Evolutionary conservation across 2,329 filamentous ascomycete species (phyloP).

Genomic region (Diaporthe sp.): DNA sequence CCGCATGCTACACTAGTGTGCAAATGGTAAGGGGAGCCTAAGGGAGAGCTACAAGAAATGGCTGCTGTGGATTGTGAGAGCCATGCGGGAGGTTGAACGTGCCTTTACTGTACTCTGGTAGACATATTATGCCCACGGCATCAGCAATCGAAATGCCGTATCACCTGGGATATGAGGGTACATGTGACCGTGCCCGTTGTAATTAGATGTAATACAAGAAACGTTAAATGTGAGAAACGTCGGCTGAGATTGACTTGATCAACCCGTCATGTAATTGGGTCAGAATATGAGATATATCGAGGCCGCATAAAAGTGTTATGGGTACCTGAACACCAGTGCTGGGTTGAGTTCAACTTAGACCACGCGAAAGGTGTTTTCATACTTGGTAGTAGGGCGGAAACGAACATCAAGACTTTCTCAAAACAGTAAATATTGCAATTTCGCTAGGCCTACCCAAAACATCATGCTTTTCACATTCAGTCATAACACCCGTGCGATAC

Average conservation of each 20-base stretch:
- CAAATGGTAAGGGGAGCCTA: slow-evolving; percentile 24
- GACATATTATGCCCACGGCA: not conserved
- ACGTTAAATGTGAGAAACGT: not conserved
- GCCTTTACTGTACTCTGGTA: not conserved
- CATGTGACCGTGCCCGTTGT: too few relatives aligned
- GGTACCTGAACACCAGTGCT: too few relatives aligned
- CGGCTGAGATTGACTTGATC: too few relatives aligned
- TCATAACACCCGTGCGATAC: not conserved
- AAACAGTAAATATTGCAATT: not conserved
- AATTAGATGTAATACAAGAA: not conserved
- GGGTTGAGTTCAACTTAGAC: not conserved
- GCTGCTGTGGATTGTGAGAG: not conserved
- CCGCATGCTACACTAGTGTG: slow-evolving; percentile 6
- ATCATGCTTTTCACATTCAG: slow-evolving; percentile 21
- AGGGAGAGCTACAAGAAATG: not conserved
- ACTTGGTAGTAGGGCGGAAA: too few relatives aligned
- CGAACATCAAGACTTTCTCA: not conserved
- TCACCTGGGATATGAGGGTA: not conserved
- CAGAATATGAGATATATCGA: not conserved
- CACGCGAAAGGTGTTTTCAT: not conserved
- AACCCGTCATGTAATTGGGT: too few relatives aligned
- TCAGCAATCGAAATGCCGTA: not conserved
- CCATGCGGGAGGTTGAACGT: not conserved
- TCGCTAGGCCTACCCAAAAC: slow-evolving; percentile 6
- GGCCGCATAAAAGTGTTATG: not conserved